Evolutionary conservation across 306 rosid genomes (phyloP).

Genomic region (Corylus avellana): DNA sequence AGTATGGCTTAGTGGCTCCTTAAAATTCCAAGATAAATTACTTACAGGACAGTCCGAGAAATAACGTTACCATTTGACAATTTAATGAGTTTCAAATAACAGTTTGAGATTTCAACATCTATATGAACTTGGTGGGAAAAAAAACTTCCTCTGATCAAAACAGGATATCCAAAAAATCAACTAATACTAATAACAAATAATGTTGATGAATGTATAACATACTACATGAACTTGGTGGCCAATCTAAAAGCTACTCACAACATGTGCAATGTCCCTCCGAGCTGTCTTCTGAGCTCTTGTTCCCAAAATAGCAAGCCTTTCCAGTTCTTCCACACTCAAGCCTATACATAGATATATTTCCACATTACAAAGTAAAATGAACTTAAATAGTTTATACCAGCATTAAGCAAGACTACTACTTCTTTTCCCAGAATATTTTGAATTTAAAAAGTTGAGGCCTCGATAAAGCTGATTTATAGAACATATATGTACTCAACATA

Average conservation of each 20-base stretch:
- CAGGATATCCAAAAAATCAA: background rate
- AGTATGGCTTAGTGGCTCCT: background rate
- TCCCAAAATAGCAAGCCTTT: slow-evolving; percentile 74
- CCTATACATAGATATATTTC: slow-evolving; percentile 44
- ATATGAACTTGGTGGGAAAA: background rate
- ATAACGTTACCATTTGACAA: background rate
- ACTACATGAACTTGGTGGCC: slow-evolving; percentile 14
- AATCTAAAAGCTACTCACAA: slow-evolving; percentile 57
- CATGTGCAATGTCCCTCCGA: slow-evolving; percentile 87
- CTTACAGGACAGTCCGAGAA: background rate
- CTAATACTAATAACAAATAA: background rate
- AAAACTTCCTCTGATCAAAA: background rate
- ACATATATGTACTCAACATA: background rate
- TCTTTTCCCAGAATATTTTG: background rate
- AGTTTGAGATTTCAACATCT: background rate
- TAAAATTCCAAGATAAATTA: background rate
- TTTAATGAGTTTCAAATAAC: background rate
- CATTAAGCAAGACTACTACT: background rate
- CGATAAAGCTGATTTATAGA: background rate
- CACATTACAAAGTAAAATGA: slow-evolving; percentile 2
- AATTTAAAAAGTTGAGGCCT: background rate
- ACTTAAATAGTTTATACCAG: slow-evolving; percentile 3
- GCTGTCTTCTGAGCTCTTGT: slow-evolving; percentile 80
- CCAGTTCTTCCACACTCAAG: slow-evolving; percentile 68
- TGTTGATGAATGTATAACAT: background rate